These are phyloP conservation scores for Candida ortonii DNA, from an alignment of 805 yeast species.

Conservation along the genomic window DNA sequence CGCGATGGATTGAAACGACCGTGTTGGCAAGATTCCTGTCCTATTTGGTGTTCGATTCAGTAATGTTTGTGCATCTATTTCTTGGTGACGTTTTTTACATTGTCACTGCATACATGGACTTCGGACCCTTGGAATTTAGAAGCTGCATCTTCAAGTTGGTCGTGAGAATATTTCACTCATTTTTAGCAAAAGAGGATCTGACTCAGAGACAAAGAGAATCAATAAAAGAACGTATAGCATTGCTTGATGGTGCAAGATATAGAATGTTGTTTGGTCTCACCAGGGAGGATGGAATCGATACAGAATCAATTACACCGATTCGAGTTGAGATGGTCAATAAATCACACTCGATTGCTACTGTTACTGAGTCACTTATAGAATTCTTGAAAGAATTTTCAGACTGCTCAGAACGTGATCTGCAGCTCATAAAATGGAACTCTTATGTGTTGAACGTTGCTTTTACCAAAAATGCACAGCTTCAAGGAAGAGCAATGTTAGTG, in stretches of 20 bases:
- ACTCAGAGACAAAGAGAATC: constrained; percentile 36
- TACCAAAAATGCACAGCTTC: constrained; percentile 52
- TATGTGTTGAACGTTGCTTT: constrained; percentile 63
- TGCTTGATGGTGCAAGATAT: constrained; percentile 59
- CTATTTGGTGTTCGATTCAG: constrained; percentile 68
- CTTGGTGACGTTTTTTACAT: constrained; percentile 71
- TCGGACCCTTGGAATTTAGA: constrained; percentile 55
- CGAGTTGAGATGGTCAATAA: constrained; percentile 38
- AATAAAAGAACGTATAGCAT: constrained; percentile 46
- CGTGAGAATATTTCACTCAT: constrained; percentile 67
- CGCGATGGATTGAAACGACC: constrained; percentile 68
- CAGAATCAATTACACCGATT: constrained; percentile 25
- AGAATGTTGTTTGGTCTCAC: constrained; percentile 69
- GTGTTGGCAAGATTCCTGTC: constrained; percentile 63
- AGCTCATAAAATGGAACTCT: constrained; percentile 66
- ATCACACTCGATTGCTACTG: constrained; percentile 50
- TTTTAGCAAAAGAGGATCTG: constrained; percentile 55
- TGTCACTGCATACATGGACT: constrained; percentile 58
- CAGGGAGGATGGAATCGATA: constrained; percentile 44
- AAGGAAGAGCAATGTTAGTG: constrained; percentile 64
- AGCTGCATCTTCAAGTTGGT: constrained; percentile 57
- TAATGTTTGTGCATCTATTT: constrained; percentile 56
- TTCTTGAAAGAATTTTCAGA: constrained; percentile 50
- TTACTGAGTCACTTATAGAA: constrained; percentile 53
- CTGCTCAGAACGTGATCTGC: constrained; percentile 45